Evolutionary conservation across 2,329 filamentous ascomycete genomes (phyloP), one percentile per base, ranked within the genome.

Genomic region (Nigrospora sphaerica): DNA sequence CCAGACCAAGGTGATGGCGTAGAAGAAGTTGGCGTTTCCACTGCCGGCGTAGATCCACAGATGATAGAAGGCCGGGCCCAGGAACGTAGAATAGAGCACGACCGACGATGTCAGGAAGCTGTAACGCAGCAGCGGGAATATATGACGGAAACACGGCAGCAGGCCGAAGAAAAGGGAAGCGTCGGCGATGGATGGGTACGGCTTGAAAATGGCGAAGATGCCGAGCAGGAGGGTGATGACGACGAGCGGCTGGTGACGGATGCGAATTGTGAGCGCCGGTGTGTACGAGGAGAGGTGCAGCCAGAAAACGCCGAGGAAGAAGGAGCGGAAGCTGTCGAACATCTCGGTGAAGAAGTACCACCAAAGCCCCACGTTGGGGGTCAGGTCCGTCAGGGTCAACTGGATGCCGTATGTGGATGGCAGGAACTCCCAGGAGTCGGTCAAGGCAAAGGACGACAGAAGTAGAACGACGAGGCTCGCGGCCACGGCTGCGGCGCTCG

Each of bases 341-440:
- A 98, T 98, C 63, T 98, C 92, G 55, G 95, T 95, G 63, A 98
- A 97, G 70, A 98, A 98, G 68, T 98, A 98, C 93, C 93, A 98
- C 93, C 93, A 98, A 1, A 98, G 75, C 1, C 93, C 93, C 31
- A 95, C 86, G 54, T 97, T 98, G 12, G 93, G 93, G 0, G 92
- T 95, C 36, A 98, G 75, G 62, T 98, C 93, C 10, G 90, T 88
- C 3, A 98, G 78, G 1, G 93, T 82, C 34, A 98, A 77, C 57
- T 95, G 91, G 40, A 95, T 88, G 55, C 92, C 90, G 66, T 98
- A 98, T 1, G 93, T 96, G 17, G 90, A 89, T 9, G 77, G 68
- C 17, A 97, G 67, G 60, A 97, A 98, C 51, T 91, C 83, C 87
- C 88, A 95, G 2, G 90, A 95, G 51, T 81, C 83, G 1, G 86